These are phyloP conservation scores for Astrothelium subdiscretum DNA, from an alignment of 495 filamentous ascomycete species.

Conservation along the genomic window DNA sequence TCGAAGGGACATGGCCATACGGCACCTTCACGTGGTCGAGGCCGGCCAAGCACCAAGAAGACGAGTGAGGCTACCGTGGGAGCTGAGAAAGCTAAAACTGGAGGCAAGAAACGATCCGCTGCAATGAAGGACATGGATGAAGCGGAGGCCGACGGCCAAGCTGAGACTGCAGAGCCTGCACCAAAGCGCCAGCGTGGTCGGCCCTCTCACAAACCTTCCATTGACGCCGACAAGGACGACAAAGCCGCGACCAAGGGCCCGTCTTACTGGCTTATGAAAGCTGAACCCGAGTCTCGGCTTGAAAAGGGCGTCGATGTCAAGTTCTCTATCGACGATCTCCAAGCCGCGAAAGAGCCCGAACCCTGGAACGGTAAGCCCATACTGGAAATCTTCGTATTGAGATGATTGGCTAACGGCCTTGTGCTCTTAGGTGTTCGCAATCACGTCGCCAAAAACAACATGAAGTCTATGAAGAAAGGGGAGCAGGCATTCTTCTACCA, in stretches of 20 bases:
- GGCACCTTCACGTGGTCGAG: not conserved
- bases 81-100: not conserved
- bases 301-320: conserved; percentile 79
- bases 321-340: conserved; percentile 91
- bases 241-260: not conserved
- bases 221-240: not conserved
- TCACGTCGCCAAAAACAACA: conserved; percentile 64
- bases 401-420: not conserved
- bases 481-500: conserved; percentile 97
- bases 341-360: conserved; percentile 56
- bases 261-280: conserved; percentile 86
- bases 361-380: conserved; percentile 66
- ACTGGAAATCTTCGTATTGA: not conserved
- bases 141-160: not conserved
- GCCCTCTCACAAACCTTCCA: not conserved
- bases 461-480: conserved; percentile 80
- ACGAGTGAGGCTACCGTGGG: not conserved
- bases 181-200: not conserved
- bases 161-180: not conserved
- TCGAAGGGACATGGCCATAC: not conserved
- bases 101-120: not conserved
- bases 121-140: not conserved
- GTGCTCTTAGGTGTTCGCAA: conserved; percentile 45
- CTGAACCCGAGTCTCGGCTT: conserved; percentile 76
- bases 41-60: not conserved